These are phyloP conservation scores for Phytophthora podocarpi DNA, from an alignment of 352 stramenopile genomes.

Conservation along the genomic window DNA sequence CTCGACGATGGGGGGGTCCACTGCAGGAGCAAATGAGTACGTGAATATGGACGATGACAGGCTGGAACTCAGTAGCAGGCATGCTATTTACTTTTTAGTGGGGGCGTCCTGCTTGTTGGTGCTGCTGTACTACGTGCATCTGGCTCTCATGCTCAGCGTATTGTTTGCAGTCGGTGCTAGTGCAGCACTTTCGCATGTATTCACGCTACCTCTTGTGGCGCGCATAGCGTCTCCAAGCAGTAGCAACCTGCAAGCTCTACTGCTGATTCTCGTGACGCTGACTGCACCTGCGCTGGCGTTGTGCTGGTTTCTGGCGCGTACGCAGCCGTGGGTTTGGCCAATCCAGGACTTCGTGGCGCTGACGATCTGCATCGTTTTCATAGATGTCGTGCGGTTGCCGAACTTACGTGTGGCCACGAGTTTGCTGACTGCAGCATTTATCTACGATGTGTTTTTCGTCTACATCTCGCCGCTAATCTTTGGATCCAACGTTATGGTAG, in stretches of 20 bases:
- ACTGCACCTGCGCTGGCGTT: conserved; percentile 28
- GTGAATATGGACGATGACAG: conserved; percentile 37
- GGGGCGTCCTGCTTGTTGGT: conserved; percentile 60
- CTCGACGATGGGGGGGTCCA: conserved; percentile 19
- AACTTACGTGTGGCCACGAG: conserved; percentile 81
- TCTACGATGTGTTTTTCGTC: conserved; percentile 96
- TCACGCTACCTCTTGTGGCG: conserved; percentile 44
- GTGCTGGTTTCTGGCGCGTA: conserved; percentile 67
- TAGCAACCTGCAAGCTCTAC: conserved; percentile 6
- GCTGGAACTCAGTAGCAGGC: conserved; percentile 54
- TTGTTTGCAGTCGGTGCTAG: conserved; percentile 60
- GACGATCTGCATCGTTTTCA: conserved; percentile 90
- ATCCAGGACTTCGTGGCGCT: conserved; percentile 90
- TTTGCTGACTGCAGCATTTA: conserved; percentile 88
- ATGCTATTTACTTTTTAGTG: conserved; percentile 63
- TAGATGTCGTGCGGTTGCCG: conserved; percentile 81
- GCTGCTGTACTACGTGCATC: conserved; percentile 71
- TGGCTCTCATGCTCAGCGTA: conserved; percentile 58
- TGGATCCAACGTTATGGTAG: conserved; percentile 90
- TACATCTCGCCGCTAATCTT: conserved; percentile 91
- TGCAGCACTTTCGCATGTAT: conserved; percentile 51
- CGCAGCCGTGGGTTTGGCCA: conserved; percentile 75
- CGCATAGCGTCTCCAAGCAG: conserved; percentile 17
- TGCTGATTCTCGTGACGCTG: conserved; percentile 29
- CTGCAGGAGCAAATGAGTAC: conserved; percentile 27